Evolutionary conservation across 495 filamentous ascomycete species (phyloP).

Genomic region (Podospora appendiculata): DNA sequence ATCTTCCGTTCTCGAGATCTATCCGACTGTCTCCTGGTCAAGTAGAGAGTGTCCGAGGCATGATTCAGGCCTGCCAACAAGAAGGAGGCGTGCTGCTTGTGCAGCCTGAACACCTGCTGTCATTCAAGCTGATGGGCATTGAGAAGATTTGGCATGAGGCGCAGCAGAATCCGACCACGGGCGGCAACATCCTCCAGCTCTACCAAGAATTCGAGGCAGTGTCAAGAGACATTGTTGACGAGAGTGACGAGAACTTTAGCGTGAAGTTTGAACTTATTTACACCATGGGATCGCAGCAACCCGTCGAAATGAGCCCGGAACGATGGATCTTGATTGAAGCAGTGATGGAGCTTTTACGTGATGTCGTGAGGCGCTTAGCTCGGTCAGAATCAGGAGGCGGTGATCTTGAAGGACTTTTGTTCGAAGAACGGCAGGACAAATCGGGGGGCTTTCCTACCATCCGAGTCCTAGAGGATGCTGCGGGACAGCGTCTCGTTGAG

Average conservation of each 20-base stretch:
- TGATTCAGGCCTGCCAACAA: conserved; percentile 40
- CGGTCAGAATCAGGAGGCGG: conserved; percentile 16
- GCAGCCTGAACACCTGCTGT: conserved; percentile 65
- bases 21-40: conserved; percentile 23
- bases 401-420: conserved; percentile 19
- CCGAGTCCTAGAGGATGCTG: conserved; percentile 32
- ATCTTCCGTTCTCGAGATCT: conserved; percentile 55
- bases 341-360: conserved; percentile 45
- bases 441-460: conserved; percentile 31
- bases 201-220: conserved; percentile 35
- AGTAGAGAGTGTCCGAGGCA: conserved; percentile 19
- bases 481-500: conserved; percentile 23
- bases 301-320: conserved; percentile 47
- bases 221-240: conserved; percentile 53
- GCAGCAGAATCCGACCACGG: neutral
- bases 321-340: conserved; percentile 56
- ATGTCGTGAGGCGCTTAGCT: too few species aligned
- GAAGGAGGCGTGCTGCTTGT: conserved; percentile 48
- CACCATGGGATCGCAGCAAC: conserved; percentile 50
- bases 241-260: conserved; percentile 59
- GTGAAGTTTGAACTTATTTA: conserved; percentile 59
- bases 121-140: conserved; percentile 57
- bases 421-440: conserved; percentile 5
- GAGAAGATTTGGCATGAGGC: conserved; percentile 32
- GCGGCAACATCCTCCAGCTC: conserved; percentile 24